A percentile compares a stretch with the other conserved stretches of the same genome.
Conservation (phyloP, 1,284 basidiomycete genomes). For the Microbotryum scabiosae region DNA sequence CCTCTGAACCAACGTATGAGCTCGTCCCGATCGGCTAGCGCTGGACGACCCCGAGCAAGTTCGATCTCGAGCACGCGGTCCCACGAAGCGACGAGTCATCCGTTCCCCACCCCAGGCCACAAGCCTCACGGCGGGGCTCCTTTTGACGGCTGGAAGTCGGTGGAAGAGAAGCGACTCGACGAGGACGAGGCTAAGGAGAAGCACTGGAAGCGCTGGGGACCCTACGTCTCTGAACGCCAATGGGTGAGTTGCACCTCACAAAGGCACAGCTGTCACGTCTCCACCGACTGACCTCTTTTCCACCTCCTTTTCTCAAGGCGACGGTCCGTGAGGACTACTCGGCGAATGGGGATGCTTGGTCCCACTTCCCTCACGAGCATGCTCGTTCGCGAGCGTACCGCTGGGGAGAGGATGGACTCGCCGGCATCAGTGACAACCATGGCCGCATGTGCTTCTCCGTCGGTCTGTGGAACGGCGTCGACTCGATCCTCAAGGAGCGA, state of each 20-base stretch:
- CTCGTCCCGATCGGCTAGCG: neutral
- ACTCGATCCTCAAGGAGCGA: conserved; percentile 91
- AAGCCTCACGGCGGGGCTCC: conserved; percentile 27
- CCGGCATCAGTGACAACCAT: conserved; percentile 93
- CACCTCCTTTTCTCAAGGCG: conserved; percentile 49
- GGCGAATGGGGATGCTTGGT: conserved; percentile 91
- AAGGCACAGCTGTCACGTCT: neutral
- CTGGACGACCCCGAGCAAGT: conserved; percentile 1
- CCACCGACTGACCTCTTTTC: conserved; percentile 10
- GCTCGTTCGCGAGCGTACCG: conserved; percentile 89
- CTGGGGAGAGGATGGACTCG: conserved; percentile 98
- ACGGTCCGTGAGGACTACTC: conserved; percentile 98
- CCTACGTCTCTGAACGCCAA: conserved; percentile 91
- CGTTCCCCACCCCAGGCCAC: conserved; percentile 35
- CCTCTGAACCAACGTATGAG: conserved; percentile 6
- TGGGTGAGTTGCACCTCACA: conserved; percentile 59
- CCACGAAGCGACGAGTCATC: conserved; percentile 26
- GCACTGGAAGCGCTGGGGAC: conserved; percentile 98
- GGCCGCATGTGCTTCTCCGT: conserved; percentile 83
- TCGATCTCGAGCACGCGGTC: conserved; percentile 17
- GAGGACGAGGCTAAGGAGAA: conserved; percentile 57
- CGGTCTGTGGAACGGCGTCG: conserved; percentile 89
- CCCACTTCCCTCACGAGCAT: conserved; percentile 91
- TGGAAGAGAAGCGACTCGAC: conserved; percentile 48
- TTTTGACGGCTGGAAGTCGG: conserved; percentile 34